Evolutionary conservation across 768 basidiomycete species (phyloP), one percentile per base, ranked within the genome.

Genomic region (Lactarius indigo): DNA sequence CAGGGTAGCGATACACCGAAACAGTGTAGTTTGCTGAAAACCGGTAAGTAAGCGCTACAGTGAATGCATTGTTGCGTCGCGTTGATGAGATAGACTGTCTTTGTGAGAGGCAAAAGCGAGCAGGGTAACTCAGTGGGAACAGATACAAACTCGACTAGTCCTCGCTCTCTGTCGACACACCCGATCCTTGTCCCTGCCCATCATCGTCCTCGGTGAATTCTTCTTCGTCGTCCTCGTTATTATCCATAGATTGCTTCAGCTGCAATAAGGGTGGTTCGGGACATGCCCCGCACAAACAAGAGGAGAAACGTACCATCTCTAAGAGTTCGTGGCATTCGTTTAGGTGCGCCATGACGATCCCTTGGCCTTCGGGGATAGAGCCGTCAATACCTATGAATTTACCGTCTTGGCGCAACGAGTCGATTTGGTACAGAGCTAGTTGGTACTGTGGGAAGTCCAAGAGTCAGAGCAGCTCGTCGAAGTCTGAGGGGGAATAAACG

Each of bases 301-400:
- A 39, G 30, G n/a, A 50, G n/a, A n/a, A 44, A 74, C 84, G 47
- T 70, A 92, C 92, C 94, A 98, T 96, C 78, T 95, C 94, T 15
- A 98, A 81, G 63, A 98, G 79, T 76, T 98, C 96, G 73, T 98
- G 96, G 66, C 95, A 96, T 77, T 98, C 96, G 69, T 90, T 95
- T 59, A 98, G 79, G 76, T 98, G 94, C 4, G 96, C 96, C 83
- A 94, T 94, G 61, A 98, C 84, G 71, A 96, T 94, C 17, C 93
- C 96, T 75, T 98, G 96, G 2, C 96, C 96, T 76, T 98, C 96
- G 1, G 96, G 96, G 70, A 98, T 86, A 31, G 83, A 80, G 1
- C 96, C 96, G 72, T 97, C 96, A 20, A 85, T 81, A 28, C 93
- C 92, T 30, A 95, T 79, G 73, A 98, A 98, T 73, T 92, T 94